Evolutionary conservation across 495 filamentous ascomycete genomes (phyloP), one percentile per base, ranked within the genome.

Genomic region (Amorphotheca resinae): DNA sequence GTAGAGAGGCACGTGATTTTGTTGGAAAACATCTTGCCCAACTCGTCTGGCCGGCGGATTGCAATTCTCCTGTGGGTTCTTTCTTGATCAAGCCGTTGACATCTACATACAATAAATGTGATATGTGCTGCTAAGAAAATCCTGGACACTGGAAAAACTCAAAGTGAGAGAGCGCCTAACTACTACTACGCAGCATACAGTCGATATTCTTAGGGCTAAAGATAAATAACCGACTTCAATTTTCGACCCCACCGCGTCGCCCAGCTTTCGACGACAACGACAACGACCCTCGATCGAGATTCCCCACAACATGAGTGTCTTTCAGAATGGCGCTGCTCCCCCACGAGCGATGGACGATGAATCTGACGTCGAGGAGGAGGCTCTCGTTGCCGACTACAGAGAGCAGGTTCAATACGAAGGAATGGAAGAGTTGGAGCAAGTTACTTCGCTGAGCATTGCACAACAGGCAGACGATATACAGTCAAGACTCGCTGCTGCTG

Each of bases 351-450:
- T 81, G 52, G 79, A 79, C 45, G 80, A 89, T 64, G 84, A 87
- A 55, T 89, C 84, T 53, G 87, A 95, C 62, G 80, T 82, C 44
- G 87, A 95, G 65, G 87, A 95, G 74, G 87, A 94, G 65, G 82
- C 84, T 50, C 73, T 95, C 46, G 87, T 84, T 57, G 83, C 84
- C 65, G 87, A 95, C 67, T 94, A 93, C 76, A 77, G 75, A 51
- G 87, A 93, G 65, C 87, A 95, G 68, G 85, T 93, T 52, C 83
- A 85, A 57, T 94, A 82, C 54, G 84, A 91, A 44, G 84, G 86
- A 59, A 72, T 84, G 70, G 83, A 81, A 50, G 87, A 89, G 35
- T 60, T 87, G 50, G 82, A 84, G 53, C 70, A 73, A 55, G 68
- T 72, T 32, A 76, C 45, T 49, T 62, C 65, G 25, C 52, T 72